Conservation (phyloP, 768 basidiomycete species). For the Leccinum barrowsii region DNA sequence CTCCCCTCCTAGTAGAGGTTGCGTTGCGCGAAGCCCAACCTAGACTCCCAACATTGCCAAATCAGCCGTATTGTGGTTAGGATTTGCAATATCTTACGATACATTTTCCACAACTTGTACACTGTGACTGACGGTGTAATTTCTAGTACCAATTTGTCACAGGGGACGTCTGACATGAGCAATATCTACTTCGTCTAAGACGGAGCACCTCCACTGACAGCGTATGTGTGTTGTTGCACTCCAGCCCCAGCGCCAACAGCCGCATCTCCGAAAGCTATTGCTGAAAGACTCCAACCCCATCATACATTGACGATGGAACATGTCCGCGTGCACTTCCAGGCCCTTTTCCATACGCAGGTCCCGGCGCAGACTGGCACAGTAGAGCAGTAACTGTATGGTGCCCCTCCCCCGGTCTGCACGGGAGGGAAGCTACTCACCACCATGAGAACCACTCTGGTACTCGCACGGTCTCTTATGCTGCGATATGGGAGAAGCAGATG, state of each 20-base stretch:
- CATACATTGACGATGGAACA: conserved; percentile 9
- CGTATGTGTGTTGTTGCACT: conserved; percentile 19
- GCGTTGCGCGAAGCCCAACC: too few species aligned
- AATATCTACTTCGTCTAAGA: conserved; percentile 1
- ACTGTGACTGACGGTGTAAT: neutral
- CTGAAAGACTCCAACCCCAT: conserved; percentile 23
- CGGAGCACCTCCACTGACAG: conserved; percentile 16
- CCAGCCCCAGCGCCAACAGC: conserved; percentile 19
- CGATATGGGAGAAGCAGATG: neutral
- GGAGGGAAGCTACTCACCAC: neutral
- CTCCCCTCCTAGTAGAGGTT: too few species aligned
- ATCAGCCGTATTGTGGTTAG: too few species aligned
- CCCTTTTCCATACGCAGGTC: conserved; percentile 16
- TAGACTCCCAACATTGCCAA: too few species aligned
- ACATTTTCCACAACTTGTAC: too few species aligned
- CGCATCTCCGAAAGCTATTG: conserved; percentile 31
- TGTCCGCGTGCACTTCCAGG: conserved; percentile 24
- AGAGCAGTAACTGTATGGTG: conserved; percentile 17
- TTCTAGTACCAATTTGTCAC: neutral
- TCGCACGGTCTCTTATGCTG: conserved; percentile 20
- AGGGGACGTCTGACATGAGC: neutral
- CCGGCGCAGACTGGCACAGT: conserved; percentile 11
- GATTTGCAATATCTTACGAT: too few species aligned
- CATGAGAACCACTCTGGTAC: conserved; percentile 15
- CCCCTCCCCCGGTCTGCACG: conserved; percentile 4